A percentile compares a stretch with the other conserved stretches of the same genome.
These are phyloP conservation scores for Amanita rubescens DNA, from an alignment of 768 basidiomycete species.

Conservation along the genomic window DNA sequence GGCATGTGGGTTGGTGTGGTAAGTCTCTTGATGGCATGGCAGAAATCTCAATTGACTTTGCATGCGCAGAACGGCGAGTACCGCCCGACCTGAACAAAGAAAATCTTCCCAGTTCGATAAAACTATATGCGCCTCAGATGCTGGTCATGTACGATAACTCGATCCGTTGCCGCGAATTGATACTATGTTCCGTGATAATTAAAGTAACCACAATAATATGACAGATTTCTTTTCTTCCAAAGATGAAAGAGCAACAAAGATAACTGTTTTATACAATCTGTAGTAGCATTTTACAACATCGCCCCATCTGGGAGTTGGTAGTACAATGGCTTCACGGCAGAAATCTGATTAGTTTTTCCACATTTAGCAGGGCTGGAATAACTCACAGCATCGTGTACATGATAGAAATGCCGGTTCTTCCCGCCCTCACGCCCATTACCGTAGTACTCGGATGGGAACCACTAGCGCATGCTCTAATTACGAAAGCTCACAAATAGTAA, in stretches of 20 bases:
- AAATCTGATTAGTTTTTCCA: not conserved
- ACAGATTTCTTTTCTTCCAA: not conserved
- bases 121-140: not conserved
- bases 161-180: not conserved
- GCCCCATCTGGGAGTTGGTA: conserved; percentile 31
- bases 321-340: conserved; percentile 28
- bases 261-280: too few relatives aligned
- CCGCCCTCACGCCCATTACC: conserved; percentile 46
- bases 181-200: not conserved
- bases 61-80: not conserved
- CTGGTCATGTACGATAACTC: not conserved
- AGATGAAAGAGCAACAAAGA: too few relatives aligned
- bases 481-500: not conserved
- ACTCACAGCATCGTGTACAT: conserved; percentile 67
- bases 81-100: not conserved
- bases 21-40: conserved; percentile 12
- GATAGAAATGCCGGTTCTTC: conserved; percentile 66
- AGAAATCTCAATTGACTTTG: not conserved
- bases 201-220: not conserved
- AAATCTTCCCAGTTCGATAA: too few relatives aligned
- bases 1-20: conserved; percentile 36
- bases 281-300: conserved; percentile 20
- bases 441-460: conserved; percentile 73
- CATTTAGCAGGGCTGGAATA: not conserved
- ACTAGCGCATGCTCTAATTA: conserved; percentile 30